These are phyloP conservation scores for Trametes cubensis DNA, from an alignment of 768 basidiomycete species.

Conservation along the genomic window DNA sequence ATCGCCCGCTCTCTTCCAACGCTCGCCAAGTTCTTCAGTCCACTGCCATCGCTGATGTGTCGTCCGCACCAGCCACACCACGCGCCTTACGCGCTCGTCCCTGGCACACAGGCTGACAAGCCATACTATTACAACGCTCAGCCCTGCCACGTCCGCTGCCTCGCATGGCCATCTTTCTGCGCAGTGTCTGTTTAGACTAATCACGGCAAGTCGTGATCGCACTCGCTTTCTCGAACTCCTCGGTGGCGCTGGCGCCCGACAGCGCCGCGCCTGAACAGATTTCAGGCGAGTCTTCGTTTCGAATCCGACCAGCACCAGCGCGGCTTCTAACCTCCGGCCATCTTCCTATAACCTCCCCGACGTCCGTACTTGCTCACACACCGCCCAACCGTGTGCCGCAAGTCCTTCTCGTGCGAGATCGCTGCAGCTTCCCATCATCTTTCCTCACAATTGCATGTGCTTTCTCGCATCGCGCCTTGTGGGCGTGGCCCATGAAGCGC, in stretches of 20 bases:
- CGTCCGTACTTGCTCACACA: neutral
- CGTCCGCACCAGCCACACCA: too few species aligned
- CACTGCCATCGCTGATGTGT: too few species aligned
- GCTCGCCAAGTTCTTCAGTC: neutral
- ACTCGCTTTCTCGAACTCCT: constrained; percentile 11
- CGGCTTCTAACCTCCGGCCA: constrained; percentile 12
- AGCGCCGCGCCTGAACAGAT: constrained; percentile 10
- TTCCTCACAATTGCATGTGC: neutral
- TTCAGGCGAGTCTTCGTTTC: constrained; percentile 10
- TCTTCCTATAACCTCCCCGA: neutral
- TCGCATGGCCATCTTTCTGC: constrained; percentile 9
- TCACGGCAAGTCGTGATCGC: constrained; percentile 18
- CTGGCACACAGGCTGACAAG: too few species aligned
- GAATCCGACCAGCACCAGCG: neutral
- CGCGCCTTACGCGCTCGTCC: too few species aligned
- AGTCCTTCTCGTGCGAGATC: constrained; percentile 7
- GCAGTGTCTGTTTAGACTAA: constrained; percentile 16
- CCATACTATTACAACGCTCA: too few species aligned
- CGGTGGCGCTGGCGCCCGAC: constrained; percentile 14
- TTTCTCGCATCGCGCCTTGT: neutral
- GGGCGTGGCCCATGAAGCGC: neutral
- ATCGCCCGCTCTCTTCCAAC: neutral
- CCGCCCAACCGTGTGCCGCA: constrained; percentile 3
- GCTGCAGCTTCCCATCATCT: neutral
- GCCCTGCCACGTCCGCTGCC: neutral